phyloP scores from a whole-genome alignment of 345 rosid genomes.

The Laguncularia racemosa region DNA sequence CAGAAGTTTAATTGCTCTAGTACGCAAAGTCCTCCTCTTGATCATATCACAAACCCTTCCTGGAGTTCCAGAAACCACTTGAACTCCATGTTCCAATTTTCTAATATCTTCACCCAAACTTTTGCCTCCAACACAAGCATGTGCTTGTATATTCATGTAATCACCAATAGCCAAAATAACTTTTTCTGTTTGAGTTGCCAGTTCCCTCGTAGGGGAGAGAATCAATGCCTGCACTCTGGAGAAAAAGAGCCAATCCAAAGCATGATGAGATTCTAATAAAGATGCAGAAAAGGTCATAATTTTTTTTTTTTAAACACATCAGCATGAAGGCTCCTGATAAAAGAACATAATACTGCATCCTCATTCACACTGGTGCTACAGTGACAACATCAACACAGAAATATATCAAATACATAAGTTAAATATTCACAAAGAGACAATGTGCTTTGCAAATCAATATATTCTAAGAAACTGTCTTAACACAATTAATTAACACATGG shows the following conservation, averaged over 20 bases:
- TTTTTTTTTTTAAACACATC: no score
- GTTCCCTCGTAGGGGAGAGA: slow-evolving; percentile 89
- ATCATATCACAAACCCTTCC: slow-evolving; percentile 99
- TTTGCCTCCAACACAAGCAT: slow-evolving; percentile 88
- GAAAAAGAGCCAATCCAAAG: not conserved
- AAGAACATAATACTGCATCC: not conserved
- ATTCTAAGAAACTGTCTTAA: no score
- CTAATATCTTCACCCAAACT: slow-evolving; percentile 97
- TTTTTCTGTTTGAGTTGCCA: slow-evolving; percentile 87
- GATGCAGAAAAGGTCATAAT: not conserved
- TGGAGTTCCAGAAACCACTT: slow-evolving; percentile 92
- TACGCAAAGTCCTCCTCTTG: slow-evolving; percentile 87
- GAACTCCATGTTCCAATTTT: slow-evolving; percentile 59
- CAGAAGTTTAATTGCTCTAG: slow-evolving; percentile 53
- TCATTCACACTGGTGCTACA: no score
- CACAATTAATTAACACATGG: no score
- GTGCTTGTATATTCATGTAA: slow-evolving; percentile 69
- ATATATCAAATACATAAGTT: no score
- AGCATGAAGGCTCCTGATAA: no score
- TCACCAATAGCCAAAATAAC: slow-evolving; percentile 72
- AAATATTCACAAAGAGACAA: no score
- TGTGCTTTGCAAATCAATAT: no score
- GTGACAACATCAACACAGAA: no score
- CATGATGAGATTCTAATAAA: not conserved
- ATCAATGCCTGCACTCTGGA: slow-evolving; percentile 91